Percentiles rank a stretch among this genome's conserved stretches.
phyloP scores from a whole-genome alignment of 2,329 filamentous ascomycete genomes.

The Piedraia hortae region DNA sequence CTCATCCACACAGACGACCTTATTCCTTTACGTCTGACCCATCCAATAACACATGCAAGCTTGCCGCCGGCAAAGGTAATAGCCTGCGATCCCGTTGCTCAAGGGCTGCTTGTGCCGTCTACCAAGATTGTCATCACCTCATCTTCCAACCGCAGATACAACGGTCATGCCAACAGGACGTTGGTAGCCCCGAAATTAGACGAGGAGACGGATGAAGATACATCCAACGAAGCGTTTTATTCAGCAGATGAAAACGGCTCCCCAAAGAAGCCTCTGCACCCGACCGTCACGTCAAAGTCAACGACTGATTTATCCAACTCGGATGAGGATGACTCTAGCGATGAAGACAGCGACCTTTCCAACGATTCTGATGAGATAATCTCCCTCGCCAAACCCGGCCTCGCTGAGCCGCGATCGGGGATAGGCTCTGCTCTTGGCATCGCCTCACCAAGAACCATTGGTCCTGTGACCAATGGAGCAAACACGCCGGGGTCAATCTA shows the following conservation, averaged over 20 bases:
- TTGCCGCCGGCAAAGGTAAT: slow-evolving; percentile 66
- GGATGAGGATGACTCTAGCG: slow-evolving; percentile 30
- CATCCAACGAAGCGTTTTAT: slow-evolving; percentile 71
- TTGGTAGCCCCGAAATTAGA: slow-evolving; percentile 10
- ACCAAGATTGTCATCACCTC: slow-evolving; percentile 66
- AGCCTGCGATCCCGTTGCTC: slow-evolving; percentile 81
- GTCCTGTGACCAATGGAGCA: slow-evolving; percentile 43
- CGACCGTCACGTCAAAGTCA: slow-evolving; percentile 13
- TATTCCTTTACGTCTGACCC: slow-evolving; percentile 50
- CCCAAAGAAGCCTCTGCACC: slow-evolving; percentile 14
- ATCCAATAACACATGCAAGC: slow-evolving; percentile 64
- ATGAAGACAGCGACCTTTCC: slow-evolving; percentile 50
- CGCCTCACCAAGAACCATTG: slow-evolving; percentile 52
- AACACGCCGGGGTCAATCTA: slow-evolving; percentile 70
- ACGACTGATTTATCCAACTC: slow-evolving; percentile 16
- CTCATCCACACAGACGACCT: slow-evolving; percentile 68
- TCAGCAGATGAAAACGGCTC: slow-evolving; percentile 47
- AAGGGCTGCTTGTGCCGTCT: slow-evolving; percentile 47
- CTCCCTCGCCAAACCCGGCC: slow-evolving; percentile 50
- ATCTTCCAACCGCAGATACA: slow-evolving; percentile 28
- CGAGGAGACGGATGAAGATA: slow-evolving; percentile 26
- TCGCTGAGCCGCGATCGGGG: slow-evolving; percentile 53
- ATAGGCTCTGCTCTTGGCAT: slow-evolving; percentile 53
- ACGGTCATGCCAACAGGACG: slow-evolving; percentile 4
- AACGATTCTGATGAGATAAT: slow-evolving; percentile 92